Evolutionary conservation across 768 basidiomycete genomes (phyloP), one percentile per base, ranked within the genome.

Genomic region (Boletus tomentosulus): DNA sequence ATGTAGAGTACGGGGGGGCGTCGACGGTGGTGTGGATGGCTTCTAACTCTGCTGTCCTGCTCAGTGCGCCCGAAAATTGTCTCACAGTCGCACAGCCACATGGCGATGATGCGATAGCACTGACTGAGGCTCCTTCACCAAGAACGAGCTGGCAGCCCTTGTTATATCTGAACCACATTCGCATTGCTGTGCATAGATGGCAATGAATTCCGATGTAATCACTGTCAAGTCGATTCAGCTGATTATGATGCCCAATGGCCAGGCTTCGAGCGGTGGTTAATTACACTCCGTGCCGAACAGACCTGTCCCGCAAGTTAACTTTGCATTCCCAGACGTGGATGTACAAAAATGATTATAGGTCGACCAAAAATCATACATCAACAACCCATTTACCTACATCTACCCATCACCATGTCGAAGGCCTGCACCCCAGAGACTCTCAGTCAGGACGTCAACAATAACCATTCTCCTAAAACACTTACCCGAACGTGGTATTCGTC

Each of bases 401-500:
- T 6, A 13, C n/a, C 22, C 28, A 10, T 53, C 44, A 63, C 62
- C 62, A 63, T 11, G 11, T 59, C 41, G 46, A 50, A 5, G 62
- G 62, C 37, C 62, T 64, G 30, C 7, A 15, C 9, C 2, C n/a
- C 19, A 19, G 19, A 19, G 19, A 19, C 19, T 19, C 19, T 19
- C 19, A 1, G 4, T 39, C n/a, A 39, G 38, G 22, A 16, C 35
- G 3, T 16, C 6, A 16, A 38, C 42, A 15, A 7, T 13, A 13
- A 5, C 11, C 19, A 33, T 3, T 33, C 31, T 33, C 31, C 25
- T 24, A 25, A 10, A 22, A 39, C 27, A 60, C 68, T 60, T 46
- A 69, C 68, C 68, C 68, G 48, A 71, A 69, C 8, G 66, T 71
- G 4, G 55, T 49, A 12, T 63, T 56, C 5, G 37, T n/a, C 5